phyloP scores from a whole-genome alignment of 2,329 filamentous ascomycete genomes.

The Pleoardoris graminearum region DNA sequence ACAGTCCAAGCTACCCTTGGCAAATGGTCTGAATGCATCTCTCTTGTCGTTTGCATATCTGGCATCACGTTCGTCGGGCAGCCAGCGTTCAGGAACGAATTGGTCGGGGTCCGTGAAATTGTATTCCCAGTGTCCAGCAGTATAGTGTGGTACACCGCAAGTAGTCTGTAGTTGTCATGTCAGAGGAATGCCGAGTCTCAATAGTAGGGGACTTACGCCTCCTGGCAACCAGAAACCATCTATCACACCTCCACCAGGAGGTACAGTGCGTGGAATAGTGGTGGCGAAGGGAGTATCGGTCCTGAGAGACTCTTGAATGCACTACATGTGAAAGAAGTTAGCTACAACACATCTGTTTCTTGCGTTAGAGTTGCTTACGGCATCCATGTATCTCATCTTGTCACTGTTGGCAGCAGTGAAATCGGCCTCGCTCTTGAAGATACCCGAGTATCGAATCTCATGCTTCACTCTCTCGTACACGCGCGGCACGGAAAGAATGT shows the following conservation, averaged over 20 bases:
- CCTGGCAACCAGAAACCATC: conserved; percentile 10
- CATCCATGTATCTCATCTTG: conserved; percentile 16
- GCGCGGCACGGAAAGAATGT: background rate
- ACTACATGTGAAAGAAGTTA: no score
- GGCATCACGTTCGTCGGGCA: conserved; percentile 6
- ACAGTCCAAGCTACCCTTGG: conserved; percentile 16
- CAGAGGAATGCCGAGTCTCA: background rate
- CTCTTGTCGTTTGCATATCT: conserved; percentile 24
- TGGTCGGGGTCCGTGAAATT: conserved; percentile 26
- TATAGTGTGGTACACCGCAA: conserved; percentile 18
- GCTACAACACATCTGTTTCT: no score
- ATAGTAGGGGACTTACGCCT: conserved; percentile 10
- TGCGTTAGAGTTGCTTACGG: no score
- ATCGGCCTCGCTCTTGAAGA: conserved; percentile 13
- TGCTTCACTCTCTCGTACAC: conserved; percentile 7
- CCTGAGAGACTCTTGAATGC: conserved; percentile 16
- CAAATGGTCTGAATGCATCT: conserved; percentile 14
- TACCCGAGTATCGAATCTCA: conserved; percentile 11
- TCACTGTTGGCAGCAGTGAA: conserved; percentile 13
- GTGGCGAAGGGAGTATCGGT: conserved; percentile 18
- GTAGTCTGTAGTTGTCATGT: conserved; percentile 1
- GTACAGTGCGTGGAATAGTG: conserved; percentile 3
- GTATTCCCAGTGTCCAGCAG: conserved; percentile 16
- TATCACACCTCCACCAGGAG: conserved; percentile 8
- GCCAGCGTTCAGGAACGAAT: conserved; percentile 30